Base-by-base conservation (phyloP, 2,329 filamentous ascomycete genomes). In the Apiospora marii region DNA sequence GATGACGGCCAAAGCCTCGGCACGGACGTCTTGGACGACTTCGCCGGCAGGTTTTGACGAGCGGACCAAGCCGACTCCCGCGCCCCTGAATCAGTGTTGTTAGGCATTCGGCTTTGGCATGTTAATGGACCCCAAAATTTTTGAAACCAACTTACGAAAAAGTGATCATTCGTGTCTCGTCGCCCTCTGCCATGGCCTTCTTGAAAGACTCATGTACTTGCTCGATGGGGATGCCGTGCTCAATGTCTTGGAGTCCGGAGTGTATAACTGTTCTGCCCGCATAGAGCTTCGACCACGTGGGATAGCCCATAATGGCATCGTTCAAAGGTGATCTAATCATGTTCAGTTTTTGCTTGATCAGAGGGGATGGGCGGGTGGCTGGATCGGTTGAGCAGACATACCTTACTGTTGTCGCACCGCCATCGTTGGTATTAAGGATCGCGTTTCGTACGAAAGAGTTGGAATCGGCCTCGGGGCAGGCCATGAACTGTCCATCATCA, bases 241-340 rank as follows among this genome's bases (percentile, higher is more conserved):
- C 67, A 24, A 48, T 37, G 27, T 69, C 67, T 6, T n/a, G 16
- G 14, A 69, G 67, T 0, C 67, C 44, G 27, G 19, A n/a, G 67
- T 49, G 67, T 27, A 41, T n/a, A 4, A 37, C 41, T 1, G 58
- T 41, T 7, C 58, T n/a, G 30, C 58, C 34, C 4, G 30, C 58
- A n/a, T 64, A 64, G 19, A 64, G 30, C 1, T 64, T 41, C 2
- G 58, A 64, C 58, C 58, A 64, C 0, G 58, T 37, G 41, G 58
- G 58, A 41, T 64, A 64, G 58, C 58, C 58, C 58, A 64, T 64
- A 22, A 64, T 64, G 58, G 58, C 58, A 34, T 64, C 58, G 12
- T 64, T 64, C 3, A 41, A 2, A 24, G 58, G n/a, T 13, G 58
- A 64, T 19, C 58, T 64, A 2, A 41, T 13, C 1, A 41, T 19